Conservation (phyloP, 148 eudicot genomes). For the Chenopodium album region DNA sequence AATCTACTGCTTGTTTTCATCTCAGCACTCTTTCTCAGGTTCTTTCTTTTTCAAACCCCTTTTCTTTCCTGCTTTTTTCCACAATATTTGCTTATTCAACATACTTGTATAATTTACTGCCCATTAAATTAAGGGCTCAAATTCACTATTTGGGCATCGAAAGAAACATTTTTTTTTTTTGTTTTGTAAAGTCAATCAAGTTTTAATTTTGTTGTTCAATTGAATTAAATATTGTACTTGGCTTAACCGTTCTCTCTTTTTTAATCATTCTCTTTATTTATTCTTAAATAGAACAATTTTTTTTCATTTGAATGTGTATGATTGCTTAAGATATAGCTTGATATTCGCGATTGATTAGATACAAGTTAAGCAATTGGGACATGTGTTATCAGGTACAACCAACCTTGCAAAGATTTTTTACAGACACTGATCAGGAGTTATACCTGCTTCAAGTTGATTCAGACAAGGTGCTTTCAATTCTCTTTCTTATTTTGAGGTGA, state of each 20-base stretch:
- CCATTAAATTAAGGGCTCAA: not conserved
- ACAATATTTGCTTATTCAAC: not conserved
- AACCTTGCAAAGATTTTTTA: conserved; percentile 69
- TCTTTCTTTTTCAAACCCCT: not conserved
- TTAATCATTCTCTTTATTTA: no score
- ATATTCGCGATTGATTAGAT: not conserved
- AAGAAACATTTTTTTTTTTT: no score
- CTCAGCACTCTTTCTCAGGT: conserved; percentile 88
- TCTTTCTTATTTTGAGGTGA: not conserved
- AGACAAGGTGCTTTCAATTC: conserved; percentile 46
- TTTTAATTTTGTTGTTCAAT: no score
- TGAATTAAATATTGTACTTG: not conserved
- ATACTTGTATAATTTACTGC: not conserved
- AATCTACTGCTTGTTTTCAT: conserved; percentile 66
- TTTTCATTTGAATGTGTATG: no score
- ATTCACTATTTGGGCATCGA: no score
- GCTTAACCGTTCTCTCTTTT: no score
- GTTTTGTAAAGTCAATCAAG: not conserved
- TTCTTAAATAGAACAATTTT: no score
- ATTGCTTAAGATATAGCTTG: no score
- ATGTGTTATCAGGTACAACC: conserved; percentile 56
- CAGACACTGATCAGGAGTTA: conserved; percentile 43
- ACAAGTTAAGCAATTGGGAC: not conserved
- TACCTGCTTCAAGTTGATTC: conserved; percentile 77
- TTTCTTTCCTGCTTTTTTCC: no score